Evolutionary conservation across 202 grass and related monocot species (phyloP), one percentile per base, ranked within the genome.

Genomic region (Schoenoplectus tabernaemontani): DNA sequence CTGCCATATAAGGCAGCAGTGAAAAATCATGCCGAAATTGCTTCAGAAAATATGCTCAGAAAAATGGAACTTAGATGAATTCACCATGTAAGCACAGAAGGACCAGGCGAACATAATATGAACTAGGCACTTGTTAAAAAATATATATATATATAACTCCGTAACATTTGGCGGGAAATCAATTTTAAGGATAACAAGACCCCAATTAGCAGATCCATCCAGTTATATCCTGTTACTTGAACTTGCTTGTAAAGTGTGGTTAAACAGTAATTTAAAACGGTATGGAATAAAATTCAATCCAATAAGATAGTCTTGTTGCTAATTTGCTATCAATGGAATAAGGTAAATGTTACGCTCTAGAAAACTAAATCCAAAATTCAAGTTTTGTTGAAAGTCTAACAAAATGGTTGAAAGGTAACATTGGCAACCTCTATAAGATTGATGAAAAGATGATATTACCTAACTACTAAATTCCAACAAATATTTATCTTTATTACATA

Each of bases 401-500:
- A 30, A 53, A 74, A 53, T 74, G 26, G 44, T 54, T 37, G 28
- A 75, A 36, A 2, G 15, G 30, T 34, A n/a, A 28, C 7, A 7
- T 38, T 56, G 70, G 28, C 7, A 53, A 75, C 28, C 70, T 75
- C 23, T 54, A 36, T 36, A 53, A 54, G 28, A 16, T 47, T 75
- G 16, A 36, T 0, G 7, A 56, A 74, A 75, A 34, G 3, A 75
- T 33, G 17, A 75, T 34, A 15, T 19, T 36, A 19, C 47, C 47
- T 34, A 75, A 75, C 47, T 11, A 54, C 28, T 75, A 54, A 54
- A 54, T 64, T 65, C 37, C 78, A 65, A 7, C 54, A 65, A 46
- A 47, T 51, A 47, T 51, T 57, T 46, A 80, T 80, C 39, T 33
- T 65, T 80, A 80, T 80, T 80, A 64, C 78, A 80, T 44, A 48